Conservation (phyloP, 2,329 filamentous ascomycete species). For the Orbilia ellipsospora region DNA sequence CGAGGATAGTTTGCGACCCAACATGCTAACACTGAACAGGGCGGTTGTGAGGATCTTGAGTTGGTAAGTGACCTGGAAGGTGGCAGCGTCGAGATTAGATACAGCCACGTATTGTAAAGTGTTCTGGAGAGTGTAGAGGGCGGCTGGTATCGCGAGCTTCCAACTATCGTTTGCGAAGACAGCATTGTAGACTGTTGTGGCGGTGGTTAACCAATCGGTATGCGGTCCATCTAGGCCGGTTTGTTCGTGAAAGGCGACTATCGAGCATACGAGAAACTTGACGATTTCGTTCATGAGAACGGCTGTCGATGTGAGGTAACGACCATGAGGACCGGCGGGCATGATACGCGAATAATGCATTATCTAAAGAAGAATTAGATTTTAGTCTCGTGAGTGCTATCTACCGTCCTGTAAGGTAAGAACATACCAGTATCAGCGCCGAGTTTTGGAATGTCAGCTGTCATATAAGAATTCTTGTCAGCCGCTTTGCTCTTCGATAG, state of each 20-base stretch:
- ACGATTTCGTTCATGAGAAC: conserved; percentile 93
- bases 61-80: conserved; percentile 93
- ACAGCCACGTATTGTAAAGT: conserved; percentile 92
- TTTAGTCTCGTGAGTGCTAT: conserved; percentile 9
- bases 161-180: conserved; percentile 92
- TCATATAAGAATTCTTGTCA: conserved; percentile 54
- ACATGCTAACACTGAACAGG: conserved; percentile 82
- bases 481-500: conserved; percentile 7
- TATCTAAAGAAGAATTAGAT: conserved; percentile 68
- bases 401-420: conserved; percentile 5
- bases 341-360: conserved; percentile 96
- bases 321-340: conserved; percentile 74
- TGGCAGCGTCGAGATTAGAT: conserved; percentile 88
- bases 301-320: conserved; percentile 93
- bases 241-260: conserved; percentile 83
- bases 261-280: conserved; percentile 86
- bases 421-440: conserved; percentile 75
- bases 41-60: conserved; percentile 93
- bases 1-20: conserved; percentile 75
- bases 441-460: conserved; percentile 85
- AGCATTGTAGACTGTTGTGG: conserved; percentile 78
- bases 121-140: conserved; percentile 90
- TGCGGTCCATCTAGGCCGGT: conserved; percentile 63
- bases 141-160: conserved; percentile 90
- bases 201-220: conserved; percentile 82